phyloP scores from a whole-genome alignment of 257 asterid species.

The Solanum appendiculatum region DNA sequence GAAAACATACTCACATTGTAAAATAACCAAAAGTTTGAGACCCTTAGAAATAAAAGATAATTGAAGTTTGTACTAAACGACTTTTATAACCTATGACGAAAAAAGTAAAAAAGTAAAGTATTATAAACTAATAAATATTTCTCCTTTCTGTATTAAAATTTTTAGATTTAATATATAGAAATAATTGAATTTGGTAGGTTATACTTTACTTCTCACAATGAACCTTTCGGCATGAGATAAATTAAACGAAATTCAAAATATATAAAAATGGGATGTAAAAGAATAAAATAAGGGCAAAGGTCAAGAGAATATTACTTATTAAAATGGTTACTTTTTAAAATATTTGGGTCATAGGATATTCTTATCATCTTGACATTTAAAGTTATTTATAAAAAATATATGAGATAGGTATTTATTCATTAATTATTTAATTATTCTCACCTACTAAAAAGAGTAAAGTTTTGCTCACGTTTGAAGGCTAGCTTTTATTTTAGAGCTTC shows the following conservation, averaged over 20 bases:
- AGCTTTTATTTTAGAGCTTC: too few species aligned
- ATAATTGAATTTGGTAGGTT: not conserved
- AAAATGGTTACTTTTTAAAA: not conserved
- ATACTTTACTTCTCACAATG: too few species aligned
- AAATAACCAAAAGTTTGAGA: not conserved
- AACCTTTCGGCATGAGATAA: not conserved
- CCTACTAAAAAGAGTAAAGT: not conserved
- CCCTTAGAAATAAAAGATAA: too few species aligned
- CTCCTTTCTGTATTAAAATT: not conserved
- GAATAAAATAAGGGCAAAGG: not conserved
- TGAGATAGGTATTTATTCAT: too few species aligned
- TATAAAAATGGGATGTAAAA: not conserved
- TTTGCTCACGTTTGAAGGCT: not conserved
- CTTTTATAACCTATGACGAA: not conserved
- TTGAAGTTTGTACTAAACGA: not conserved
- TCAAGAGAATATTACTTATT: not conserved
- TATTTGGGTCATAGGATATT: not conserved
- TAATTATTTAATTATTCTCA: too few species aligned
- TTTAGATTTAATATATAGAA: too few species aligned
- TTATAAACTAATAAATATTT: too few species aligned
- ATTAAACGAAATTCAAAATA: not conserved
- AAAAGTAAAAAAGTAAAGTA: not conserved
- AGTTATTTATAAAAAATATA: not conserved
- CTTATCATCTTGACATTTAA: not conserved
- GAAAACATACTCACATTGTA: too few species aligned